A percentile compares a stretch with the other conserved stretches of the same genome.
These are phyloP conservation scores for Fusarium brachygibbosum DNA, from an alignment of 2,329 filamentous ascomycete genomes.

Conservation along the genomic window DNA sequence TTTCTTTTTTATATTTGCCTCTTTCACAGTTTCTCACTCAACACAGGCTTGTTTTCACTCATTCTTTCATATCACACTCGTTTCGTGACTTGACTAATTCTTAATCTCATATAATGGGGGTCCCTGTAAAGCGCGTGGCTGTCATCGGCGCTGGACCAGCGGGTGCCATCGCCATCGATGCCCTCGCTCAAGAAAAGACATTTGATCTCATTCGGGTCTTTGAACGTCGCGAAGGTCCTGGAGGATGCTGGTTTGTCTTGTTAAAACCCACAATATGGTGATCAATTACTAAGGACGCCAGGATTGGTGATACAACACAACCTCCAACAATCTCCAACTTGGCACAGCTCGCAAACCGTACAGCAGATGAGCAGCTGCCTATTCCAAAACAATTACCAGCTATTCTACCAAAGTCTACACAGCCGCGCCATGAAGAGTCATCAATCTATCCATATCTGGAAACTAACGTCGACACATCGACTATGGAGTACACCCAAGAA, in stretches of 20 bases:
- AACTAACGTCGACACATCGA: conserved; percentile 70
- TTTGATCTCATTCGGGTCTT: conserved; percentile 73
- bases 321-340: conserved; percentile 61
- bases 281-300: conserved; percentile 40
- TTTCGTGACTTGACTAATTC: not conserved
- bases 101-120: conserved; percentile 19
- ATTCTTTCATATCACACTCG: not conserved
- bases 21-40: not conserved
- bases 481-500: conserved; percentile 73
- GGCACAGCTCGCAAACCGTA: conserved; percentile 61
- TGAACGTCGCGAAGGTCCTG: conserved; percentile 69
- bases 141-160: conserved; percentile 73
- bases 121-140: conserved; percentile 60
- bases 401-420: conserved; percentile 56
- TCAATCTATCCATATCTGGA: conserved; percentile 74
- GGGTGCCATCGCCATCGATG: conserved; percentile 72
- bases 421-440: conserved; percentile 68
- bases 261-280: too few species aligned
- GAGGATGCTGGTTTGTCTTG: conserved; percentile 70
- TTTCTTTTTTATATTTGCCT: conserved; percentile 16
- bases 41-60: not conserved
- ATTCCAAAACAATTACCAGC: conserved; percentile 64
- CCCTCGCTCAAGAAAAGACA: conserved; percentile 68
- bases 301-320: conserved; percentile 58
- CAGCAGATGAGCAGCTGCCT: conserved; percentile 62